These are phyloP conservation scores for Caloboletus inedulis DNA, from an alignment of 1,284 basidiomycete genomes.

Conservation along the genomic window DNA sequence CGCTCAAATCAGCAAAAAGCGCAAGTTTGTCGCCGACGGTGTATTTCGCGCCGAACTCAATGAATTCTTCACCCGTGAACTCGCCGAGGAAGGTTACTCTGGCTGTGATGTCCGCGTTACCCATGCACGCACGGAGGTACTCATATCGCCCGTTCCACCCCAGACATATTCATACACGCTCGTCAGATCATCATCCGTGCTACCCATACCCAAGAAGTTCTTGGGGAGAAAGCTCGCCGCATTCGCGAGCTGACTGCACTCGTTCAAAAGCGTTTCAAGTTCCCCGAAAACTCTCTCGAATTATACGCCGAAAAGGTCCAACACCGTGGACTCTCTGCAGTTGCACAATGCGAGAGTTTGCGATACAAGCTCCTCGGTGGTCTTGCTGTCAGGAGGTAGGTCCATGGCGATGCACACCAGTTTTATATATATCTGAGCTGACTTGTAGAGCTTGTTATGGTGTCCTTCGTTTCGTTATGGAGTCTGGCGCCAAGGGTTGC, in stretches of 20 bases:
- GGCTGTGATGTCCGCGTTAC: slow-evolving; percentile 99
- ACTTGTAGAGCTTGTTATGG: slow-evolving; percentile 91
- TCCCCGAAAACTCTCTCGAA: slow-evolving; percentile 98
- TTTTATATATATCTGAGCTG: slow-evolving; percentile 1
- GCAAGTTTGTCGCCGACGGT: slow-evolving; percentile 98
- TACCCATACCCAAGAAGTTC: slow-evolving; percentile 99
- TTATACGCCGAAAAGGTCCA: slow-evolving; percentile 99
- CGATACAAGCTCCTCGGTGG: slow-evolving; percentile 99
- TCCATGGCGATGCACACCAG: slow-evolving; percentile 19
- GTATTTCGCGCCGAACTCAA: slow-evolving; percentile 98
- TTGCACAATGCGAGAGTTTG: slow-evolving; percentile 98
- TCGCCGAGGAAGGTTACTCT: slow-evolving; percentile 99
- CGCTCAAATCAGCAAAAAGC: slow-evolving; percentile 90
- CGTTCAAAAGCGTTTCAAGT: slow-evolving; percentile 99
- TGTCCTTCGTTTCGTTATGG: slow-evolving; percentile 99
- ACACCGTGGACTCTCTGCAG: slow-evolving; percentile 97
- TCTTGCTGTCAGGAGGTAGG: slow-evolving; percentile 93
- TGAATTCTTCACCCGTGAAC: slow-evolving; percentile 98
- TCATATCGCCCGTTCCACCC: slow-evolving; percentile 11
- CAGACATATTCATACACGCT: slow-evolving; percentile 3
- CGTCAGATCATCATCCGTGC: slow-evolving; percentile 98
- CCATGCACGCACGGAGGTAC: slow-evolving; percentile 95
- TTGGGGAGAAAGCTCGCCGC: slow-evolving; percentile 99
- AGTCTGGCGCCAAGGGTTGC: slow-evolving; percentile 99
- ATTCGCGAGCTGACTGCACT: slow-evolving; percentile 98